Evolutionary conservation across 2,329 filamentous ascomycete genomes (phyloP).

Genomic region (Arthroderma sp.): DNA sequence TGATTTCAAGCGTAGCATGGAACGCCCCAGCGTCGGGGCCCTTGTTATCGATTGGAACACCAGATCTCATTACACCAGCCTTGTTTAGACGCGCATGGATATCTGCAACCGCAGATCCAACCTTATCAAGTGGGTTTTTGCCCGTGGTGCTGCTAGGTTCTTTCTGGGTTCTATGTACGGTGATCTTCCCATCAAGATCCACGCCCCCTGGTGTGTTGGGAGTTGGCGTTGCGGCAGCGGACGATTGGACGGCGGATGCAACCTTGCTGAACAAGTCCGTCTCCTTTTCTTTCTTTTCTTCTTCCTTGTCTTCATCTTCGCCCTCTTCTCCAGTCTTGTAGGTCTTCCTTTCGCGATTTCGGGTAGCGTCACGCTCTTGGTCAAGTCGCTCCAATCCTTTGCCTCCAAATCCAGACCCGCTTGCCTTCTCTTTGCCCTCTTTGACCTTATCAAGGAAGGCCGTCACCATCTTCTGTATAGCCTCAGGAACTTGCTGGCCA

Average conservation of each 20-base stretch:
- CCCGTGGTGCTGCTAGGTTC: conserved; percentile 31
- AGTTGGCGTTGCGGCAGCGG: conserved; percentile 31
- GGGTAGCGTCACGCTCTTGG: conserved; percentile 76
- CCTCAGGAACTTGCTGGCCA: conserved; percentile 67
- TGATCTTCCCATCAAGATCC: conserved; percentile 57
- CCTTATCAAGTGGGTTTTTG: conserved; percentile 69
- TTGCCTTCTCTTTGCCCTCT: conserved; percentile 75
- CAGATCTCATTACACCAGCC: conserved; percentile 76
- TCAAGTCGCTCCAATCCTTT: conserved; percentile 88
- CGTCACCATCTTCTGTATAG: conserved; percentile 48
- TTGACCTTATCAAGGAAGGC: conserved; percentile 83
- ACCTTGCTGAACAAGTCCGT: conserved; percentile 47
- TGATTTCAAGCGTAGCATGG: conserved; percentile 96
- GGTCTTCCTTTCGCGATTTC: conserved; percentile 73
- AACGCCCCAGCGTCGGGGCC: conserved; percentile 93
- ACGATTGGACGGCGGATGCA: conserved; percentile 52
- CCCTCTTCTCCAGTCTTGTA: conserved; percentile 83
- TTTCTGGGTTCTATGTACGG: conserved; percentile 58
- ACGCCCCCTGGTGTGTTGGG: conserved; percentile 43
- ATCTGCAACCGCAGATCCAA: conserved; percentile 76
- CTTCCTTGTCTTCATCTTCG: conserved; percentile 55
- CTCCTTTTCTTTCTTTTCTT: conserved; percentile 56
- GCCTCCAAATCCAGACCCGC: conserved; percentile 76
- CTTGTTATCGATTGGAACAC: conserved; percentile 95
- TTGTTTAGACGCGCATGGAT: conserved; percentile 86